Conservation (phyloP, 352 stramenopile genomes). For the Phytophthora rubi region DNA sequence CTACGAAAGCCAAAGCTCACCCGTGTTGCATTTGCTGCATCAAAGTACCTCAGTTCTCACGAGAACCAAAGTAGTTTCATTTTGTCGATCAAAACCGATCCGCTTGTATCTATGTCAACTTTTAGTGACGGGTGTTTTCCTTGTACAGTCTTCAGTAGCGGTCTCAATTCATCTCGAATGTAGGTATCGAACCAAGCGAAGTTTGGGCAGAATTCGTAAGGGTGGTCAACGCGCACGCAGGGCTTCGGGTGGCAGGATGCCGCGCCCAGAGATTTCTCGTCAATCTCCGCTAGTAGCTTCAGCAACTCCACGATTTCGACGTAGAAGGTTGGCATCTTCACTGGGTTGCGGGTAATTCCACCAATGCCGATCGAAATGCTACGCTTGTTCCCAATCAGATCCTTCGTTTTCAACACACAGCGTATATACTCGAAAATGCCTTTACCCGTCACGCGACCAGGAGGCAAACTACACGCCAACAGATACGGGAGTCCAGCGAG, state of each 20-base stretch:
- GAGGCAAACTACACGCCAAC: neutral
- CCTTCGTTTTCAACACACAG: neutral
- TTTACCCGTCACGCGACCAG: constrained; percentile 1
- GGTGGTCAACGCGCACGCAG: neutral
- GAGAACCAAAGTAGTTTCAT: neutral
- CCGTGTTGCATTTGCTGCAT: too few relatives aligned
- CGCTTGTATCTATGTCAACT: neutral
- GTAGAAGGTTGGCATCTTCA: neutral
- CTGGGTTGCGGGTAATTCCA: neutral
- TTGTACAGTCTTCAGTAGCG: neutral
- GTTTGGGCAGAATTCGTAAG: neutral
- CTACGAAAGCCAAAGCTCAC: too few relatives aligned
- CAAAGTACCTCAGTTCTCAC: too few relatives aligned
- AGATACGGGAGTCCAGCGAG: neutral
- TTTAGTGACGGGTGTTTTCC: neutral
- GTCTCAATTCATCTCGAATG: neutral
- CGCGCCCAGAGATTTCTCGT: neutral
- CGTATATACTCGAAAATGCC: constrained; percentile 2
- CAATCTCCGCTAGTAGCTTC: neutral
- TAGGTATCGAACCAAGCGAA: neutral
- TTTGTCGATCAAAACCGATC: neutral
- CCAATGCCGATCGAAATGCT: neutral
- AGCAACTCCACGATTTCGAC: neutral
- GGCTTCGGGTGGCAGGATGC: neutral
- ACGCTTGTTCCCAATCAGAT: neutral